Evolutionary conservation across 495 filamentous ascomycete genomes (phyloP).

Genomic region (Hypoxylon intermedium): DNA sequence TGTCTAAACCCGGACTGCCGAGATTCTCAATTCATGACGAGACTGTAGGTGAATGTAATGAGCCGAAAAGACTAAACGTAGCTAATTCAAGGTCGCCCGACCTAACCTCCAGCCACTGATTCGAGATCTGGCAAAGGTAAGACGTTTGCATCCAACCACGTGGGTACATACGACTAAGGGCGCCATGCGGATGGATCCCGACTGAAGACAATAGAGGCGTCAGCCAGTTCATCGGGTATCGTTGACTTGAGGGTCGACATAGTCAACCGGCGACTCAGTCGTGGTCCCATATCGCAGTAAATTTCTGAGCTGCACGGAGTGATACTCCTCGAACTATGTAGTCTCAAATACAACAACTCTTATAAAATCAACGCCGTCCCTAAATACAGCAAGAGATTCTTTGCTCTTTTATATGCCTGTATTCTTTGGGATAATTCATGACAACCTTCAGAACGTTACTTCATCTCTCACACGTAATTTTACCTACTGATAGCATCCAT

Average conservation of each 20-base stretch:
- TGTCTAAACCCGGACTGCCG: background rate
- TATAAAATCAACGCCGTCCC: too few relatives aligned
- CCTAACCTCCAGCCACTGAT: background rate
- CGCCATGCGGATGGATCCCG: background rate
- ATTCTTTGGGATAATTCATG: too few relatives aligned
- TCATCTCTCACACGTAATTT: background rate
- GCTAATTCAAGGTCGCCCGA: background rate
- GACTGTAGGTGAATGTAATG: background rate
- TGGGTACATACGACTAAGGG: background rate
- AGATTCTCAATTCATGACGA: conserved; percentile 3
- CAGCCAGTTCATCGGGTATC: background rate
- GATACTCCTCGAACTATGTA: too few relatives aligned
- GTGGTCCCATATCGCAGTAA: background rate
- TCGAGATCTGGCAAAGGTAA: conserved; percentile 3
- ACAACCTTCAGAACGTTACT: background rate
- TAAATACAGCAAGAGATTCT: too few relatives aligned
- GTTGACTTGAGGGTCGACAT: background rate
- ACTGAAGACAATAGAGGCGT: background rate
- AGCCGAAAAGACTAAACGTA: background rate
- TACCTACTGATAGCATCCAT: background rate
- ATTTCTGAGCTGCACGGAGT: background rate
- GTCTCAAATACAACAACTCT: too few relatives aligned
- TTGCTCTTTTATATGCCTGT: too few relatives aligned
- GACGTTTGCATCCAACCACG: background rate
- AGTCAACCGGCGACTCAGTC: background rate